Percentiles rank a stretch among this genome's conserved stretches.
Conservation (phyloP, 2,329 filamentous ascomycete species). For the Talaromyces pinophilus region DNA sequence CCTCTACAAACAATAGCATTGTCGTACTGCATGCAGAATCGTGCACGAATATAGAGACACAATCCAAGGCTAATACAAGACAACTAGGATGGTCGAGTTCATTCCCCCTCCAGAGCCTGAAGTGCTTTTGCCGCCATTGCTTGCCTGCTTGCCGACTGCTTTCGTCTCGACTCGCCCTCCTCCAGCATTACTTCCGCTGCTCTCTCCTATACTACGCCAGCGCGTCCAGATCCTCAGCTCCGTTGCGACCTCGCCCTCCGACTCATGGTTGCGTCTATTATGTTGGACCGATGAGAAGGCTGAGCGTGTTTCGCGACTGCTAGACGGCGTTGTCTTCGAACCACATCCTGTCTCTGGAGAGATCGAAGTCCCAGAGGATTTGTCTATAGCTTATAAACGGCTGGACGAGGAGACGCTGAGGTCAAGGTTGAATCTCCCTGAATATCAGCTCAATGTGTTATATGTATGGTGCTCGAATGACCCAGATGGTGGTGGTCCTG, state of each 20-base stretch:
- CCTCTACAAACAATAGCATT: neutral
- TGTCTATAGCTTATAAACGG: constrained; percentile 57
- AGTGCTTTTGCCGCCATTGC: constrained; percentile 61
- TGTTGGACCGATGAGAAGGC: constrained; percentile 60
- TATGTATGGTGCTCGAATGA: constrained; percentile 65
- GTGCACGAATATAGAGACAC: neutral
- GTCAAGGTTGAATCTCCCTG: constrained; percentile 54
- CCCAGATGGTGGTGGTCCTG: constrained; percentile 51
- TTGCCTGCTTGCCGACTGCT: constrained; percentile 64
- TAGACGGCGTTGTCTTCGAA: constrained; percentile 59
- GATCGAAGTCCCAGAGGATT: constrained; percentile 62
- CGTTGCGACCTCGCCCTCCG: constrained; percentile 43
- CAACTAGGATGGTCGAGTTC: constrained; percentile 53
- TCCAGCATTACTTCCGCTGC: constrained; percentile 60
- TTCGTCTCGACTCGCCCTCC: constrained; percentile 61
- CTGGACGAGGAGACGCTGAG: constrained; percentile 65
- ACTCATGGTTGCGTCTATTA: constrained; percentile 61
- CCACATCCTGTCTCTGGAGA: constrained; percentile 67
- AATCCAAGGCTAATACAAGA: neutral
- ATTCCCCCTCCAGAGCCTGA: constrained; percentile 58
- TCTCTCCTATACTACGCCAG: constrained; percentile 65
- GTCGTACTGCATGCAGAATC: neutral
- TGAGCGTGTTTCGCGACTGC: constrained; percentile 54
- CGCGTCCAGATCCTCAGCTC: constrained; percentile 59
- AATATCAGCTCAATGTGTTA: constrained; percentile 57